phyloP scores from a whole-genome alignment of 2,329 filamentous ascomycete genomes.

The Aspergillus flavus region DNA sequence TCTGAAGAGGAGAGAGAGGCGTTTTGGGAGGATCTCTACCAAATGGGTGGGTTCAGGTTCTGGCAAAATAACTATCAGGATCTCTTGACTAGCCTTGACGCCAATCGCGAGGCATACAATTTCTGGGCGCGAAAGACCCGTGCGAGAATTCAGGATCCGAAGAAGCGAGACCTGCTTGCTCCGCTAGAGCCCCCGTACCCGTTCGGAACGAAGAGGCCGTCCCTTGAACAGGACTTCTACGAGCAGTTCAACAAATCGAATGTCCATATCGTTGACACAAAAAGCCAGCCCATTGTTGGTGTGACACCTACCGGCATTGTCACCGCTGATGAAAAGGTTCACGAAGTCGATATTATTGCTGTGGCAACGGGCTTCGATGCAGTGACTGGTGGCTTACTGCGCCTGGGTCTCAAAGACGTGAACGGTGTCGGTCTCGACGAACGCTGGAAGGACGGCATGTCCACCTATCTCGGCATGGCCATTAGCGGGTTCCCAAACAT shows the following conservation, averaged over 20 bases:
- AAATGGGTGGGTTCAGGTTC: not conserved
- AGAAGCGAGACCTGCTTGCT: not conserved
- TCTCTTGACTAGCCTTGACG: not conserved
- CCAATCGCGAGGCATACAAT: not conserved
- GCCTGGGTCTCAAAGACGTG: conserved; percentile 34
- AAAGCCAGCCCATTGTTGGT: not conserved
- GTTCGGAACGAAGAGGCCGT: not conserved
- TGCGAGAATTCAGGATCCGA: not conserved
- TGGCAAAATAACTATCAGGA: not conserved
- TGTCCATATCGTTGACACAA: not conserved
- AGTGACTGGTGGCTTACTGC: conserved; percentile 18
- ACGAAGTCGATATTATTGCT: conserved; percentile 41
- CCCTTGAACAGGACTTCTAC: not conserved
- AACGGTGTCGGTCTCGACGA: conserved; percentile 31
- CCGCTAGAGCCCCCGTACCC: not conserved
- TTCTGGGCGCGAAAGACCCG: not conserved
- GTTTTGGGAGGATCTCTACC: not conserved
- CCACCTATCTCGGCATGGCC: conserved; percentile 42
- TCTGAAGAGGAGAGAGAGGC: not conserved
- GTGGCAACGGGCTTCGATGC: conserved; percentile 44
- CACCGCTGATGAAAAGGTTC: conserved; percentile 32
- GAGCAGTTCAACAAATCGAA: not conserved
- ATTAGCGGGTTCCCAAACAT: conserved; percentile 46
- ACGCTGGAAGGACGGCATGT: conserved; percentile 31
- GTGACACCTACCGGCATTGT: not conserved